phyloP scores from a whole-genome alignment of 805 yeast genomes.

The Candida pini region DNA sequence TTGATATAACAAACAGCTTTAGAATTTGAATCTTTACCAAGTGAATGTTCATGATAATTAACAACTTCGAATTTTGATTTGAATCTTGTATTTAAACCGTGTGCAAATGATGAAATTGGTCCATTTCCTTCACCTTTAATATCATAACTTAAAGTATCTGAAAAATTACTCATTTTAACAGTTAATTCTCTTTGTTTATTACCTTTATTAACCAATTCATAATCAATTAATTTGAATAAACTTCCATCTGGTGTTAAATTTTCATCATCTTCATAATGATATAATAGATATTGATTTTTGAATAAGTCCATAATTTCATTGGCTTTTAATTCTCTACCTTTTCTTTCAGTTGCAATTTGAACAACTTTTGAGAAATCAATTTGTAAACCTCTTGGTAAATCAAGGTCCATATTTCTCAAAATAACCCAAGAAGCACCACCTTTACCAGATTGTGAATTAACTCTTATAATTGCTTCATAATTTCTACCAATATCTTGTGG shows the following conservation, averaged over 20 bases:
- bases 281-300: constrained; percentile 49
- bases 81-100: constrained; percentile 50
- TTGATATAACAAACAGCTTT: constrained; percentile 73
- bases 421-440: constrained; percentile 91
- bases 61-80: constrained; percentile 52
- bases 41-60: constrained; percentile 73
- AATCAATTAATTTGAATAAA: constrained; percentile 22
- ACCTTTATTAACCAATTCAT: constrained; percentile 25
- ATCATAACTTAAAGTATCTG: constrained; percentile 16
- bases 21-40: constrained; percentile 65
- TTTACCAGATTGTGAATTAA: constrained; percentile 82
- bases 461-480: constrained; percentile 89
- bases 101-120: constrained; percentile 69
- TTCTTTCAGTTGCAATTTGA: constrained; percentile 60
- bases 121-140: constrained; percentile 73
- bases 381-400: constrained; percentile 76
- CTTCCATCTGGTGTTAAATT: constrained; percentile 10
- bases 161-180: constrained; percentile 46
- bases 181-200: constrained; percentile 39
- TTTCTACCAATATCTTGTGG: constrained; percentile 82
- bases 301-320: constrained; percentile 62
- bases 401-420: constrained; percentile 67
- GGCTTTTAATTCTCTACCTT: constrained; percentile 66
- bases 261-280: constrained; percentile 24
- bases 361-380: constrained; percentile 68